These are phyloP conservation scores for Lentinula novae-zelandiae DNA, from an alignment of 1,284 basidiomycete species.

Conservation along the genomic window DNA sequence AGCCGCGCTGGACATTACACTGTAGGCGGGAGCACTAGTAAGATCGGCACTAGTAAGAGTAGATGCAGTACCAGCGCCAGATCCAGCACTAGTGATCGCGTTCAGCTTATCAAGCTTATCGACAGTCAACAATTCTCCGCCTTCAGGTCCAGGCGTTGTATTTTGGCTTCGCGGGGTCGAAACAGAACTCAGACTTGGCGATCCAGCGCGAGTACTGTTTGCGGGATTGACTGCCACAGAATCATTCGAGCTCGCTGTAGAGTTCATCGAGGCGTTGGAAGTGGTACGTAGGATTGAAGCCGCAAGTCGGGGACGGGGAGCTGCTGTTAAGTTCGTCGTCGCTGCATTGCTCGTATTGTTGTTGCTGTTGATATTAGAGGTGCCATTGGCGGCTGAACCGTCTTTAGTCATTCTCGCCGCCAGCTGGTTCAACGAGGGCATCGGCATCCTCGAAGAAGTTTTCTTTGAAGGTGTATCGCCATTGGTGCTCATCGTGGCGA, in stretches of 20 bases:
- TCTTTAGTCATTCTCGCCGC: slow-evolving; percentile 64
- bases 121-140: slow-evolving; percentile 53
- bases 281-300: slow-evolving; percentile 62
- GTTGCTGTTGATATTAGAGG: not conserved
- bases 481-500: not conserved
- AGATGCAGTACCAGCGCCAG: not conserved
- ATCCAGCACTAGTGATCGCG: slow-evolving; percentile 33
- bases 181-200: slow-evolving; percentile 40
- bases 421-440: slow-evolving; percentile 77
- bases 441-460: not conserved
- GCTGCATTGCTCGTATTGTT: not conserved
- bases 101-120: slow-evolving; percentile 61
- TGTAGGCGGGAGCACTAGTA: not conserved
- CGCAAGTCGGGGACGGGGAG: slow-evolving; percentile 66
- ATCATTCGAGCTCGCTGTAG: slow-evolving; percentile 51
- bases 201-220: slow-evolving; percentile 49
- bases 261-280: slow-evolving; percentile 50
- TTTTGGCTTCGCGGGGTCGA: slow-evolving; percentile 19
- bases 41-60: no score
- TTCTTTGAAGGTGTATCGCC: not conserved
- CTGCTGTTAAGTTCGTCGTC: slow-evolving; percentile 16
- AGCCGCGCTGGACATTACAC: slow-evolving; percentile 9
- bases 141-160: slow-evolving; percentile 12
- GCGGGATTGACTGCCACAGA: slow-evolving; percentile 57
- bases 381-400: not conserved